phyloP scores from a whole-genome alignment of 805 yeast genomes.

The Candida ponderosae region DNA sequence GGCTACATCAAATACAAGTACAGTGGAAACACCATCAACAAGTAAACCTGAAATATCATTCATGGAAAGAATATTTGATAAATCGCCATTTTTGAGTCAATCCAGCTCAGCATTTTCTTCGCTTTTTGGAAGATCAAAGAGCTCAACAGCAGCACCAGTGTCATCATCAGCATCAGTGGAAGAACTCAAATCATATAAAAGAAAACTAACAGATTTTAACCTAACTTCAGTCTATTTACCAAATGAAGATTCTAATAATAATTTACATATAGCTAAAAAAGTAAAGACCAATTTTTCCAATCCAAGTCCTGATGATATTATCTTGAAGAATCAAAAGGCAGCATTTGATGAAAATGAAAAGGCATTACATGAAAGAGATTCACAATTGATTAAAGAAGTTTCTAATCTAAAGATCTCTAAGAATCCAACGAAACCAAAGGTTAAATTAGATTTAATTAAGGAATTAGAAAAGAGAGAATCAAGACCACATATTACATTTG shows the following conservation, averaged over 20 bases:
- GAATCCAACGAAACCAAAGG: conserved; percentile 13
- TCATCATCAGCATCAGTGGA: background rate
- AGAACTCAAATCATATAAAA: conserved; percentile 5
- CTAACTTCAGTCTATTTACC: conserved; percentile 24
- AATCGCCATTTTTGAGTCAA: conserved; percentile 1
- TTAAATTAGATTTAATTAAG: conserved; percentile 20
- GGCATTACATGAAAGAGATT: conserved; percentile 14
- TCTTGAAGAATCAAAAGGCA: conserved; percentile 48
- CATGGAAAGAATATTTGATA: background rate
- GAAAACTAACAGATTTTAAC: conserved; percentile 18
- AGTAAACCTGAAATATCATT: background rate
- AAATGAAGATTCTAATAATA: conserved; percentile 23
- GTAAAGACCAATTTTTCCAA: conserved; percentile 45
- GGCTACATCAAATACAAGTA: background rate
- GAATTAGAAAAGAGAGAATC: conserved; percentile 59
- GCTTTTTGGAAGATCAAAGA: background rate
- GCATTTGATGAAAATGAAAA: conserved; percentile 32
- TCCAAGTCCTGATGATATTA: conserved; percentile 81
- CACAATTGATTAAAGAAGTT: conserved; percentile 10
- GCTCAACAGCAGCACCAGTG: too few species aligned
- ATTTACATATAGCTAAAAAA: conserved; percentile 24
- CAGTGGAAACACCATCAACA: background rate
- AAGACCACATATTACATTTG: conserved; percentile 95
- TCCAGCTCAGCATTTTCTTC: background rate
- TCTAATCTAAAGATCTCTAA: conserved; percentile 12